Conservation (phyloP, 345 rosid genomes). For the Theobroma cacao region DNA sequence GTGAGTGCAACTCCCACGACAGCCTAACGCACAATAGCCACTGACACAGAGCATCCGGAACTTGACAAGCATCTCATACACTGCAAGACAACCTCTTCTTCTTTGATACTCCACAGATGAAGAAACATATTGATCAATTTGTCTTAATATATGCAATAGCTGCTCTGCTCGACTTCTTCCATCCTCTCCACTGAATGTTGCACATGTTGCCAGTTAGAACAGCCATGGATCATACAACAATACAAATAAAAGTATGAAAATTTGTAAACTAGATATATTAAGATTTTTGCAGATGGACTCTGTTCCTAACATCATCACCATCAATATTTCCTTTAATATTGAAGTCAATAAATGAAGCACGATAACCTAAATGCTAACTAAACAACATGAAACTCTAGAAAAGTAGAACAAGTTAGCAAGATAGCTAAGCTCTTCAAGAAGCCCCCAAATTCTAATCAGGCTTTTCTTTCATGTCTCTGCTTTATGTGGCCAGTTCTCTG, state of each 20-base stretch:
- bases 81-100: slow-evolving; percentile 91
- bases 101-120: slow-evolving; percentile 85
- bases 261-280: not conserved
- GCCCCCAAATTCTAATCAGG: not conserved
- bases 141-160: slow-evolving; percentile 86
- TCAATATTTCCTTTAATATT: not conserved
- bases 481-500: too few relatives aligned
- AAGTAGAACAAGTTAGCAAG: not conserved
- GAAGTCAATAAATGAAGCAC: not conserved
- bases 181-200: slow-evolving; percentile 86
- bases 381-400: not conserved
- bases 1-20: slow-evolving; percentile 85
- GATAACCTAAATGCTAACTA: not conserved
- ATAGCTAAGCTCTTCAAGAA: not conserved
- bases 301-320: not conserved
- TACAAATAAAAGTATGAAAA: not conserved
- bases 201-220: slow-evolving; percentile 22
- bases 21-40: slow-evolving; percentile 91
- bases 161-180: slow-evolving; percentile 99
- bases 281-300: not conserved
- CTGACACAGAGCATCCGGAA: slow-evolving; percentile 80
- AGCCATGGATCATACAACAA: not conserved
- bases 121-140: slow-evolving; percentile 76
- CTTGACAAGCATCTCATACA: slow-evolving; percentile 79
- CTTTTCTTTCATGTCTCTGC: not conserved